Evolutionary conservation across 2,329 filamentous ascomycete genomes (phyloP).

Genomic region (Ophiostoma ips): DNA sequence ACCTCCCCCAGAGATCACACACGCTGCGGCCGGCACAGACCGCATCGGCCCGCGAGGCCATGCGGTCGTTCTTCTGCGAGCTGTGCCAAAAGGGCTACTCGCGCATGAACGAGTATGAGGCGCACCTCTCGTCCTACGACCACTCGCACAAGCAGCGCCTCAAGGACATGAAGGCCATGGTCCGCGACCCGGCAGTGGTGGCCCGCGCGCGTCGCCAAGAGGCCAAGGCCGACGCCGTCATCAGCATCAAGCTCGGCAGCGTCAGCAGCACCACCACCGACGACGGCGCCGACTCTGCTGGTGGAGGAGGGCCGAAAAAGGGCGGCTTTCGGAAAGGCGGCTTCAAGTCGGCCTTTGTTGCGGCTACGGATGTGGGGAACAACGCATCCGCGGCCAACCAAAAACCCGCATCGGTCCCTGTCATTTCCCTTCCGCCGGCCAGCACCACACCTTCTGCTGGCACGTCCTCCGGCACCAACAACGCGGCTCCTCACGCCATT

Average conservation of each 20-base stretch:
- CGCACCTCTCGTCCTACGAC: conserved; percentile 87
- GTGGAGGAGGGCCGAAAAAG: background rate
- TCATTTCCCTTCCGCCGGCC: background rate
- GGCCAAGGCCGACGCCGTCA: conserved; percentile 53
- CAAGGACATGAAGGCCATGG: conserved; percentile 77
- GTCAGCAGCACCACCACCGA: too few relatives aligned
- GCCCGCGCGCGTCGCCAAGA: conserved; percentile 55
- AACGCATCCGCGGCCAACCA: conserved; percentile 14
- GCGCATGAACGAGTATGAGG: conserved; percentile 91
- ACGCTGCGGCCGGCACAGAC: conserved; percentile 46
- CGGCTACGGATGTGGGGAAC: conserved; percentile 23
- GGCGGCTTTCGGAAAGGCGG: conserved; percentile 69
- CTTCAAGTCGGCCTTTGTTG: conserved; percentile 63
- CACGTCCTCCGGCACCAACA: background rate
- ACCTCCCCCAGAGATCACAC: conserved; percentile 33
- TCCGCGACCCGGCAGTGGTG: conserved; percentile 53
- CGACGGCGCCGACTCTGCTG: conserved; percentile 6
- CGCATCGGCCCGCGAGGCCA: conserved; percentile 56
- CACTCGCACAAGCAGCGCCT: conserved; percentile 87
- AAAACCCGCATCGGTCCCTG: background rate
- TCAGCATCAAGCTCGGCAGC: conserved; percentile 48
- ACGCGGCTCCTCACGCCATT: background rate
- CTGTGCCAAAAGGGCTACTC: conserved; percentile 90
- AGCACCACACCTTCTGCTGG: background rate
- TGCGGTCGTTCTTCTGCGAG: conserved; percentile 70